Base-by-base conservation (phyloP, 768 basidiomycete species). In the Tephrocybe sp. region DNA sequence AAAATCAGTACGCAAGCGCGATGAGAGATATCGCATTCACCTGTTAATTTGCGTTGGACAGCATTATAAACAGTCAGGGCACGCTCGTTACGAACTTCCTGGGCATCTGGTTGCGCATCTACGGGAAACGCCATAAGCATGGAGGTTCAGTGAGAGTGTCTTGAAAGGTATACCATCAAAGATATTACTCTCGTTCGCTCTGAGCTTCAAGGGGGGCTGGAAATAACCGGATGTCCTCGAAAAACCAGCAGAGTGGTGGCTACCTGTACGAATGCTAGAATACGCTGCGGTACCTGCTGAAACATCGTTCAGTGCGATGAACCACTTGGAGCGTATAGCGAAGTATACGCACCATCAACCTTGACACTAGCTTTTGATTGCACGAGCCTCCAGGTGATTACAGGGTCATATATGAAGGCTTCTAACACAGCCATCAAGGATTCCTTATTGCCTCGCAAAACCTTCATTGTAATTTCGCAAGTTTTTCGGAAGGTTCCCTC, bases 391-490 rank as follows among this genome's bases (percentile, higher is more conserved):
- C 95, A 99, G 61, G 92, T 96, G 74, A 98, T 95, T 49, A 99
- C 72, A 9, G 97, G 97, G 63, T 99, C 97, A 60, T 98, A 98
- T 7, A 98, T 94, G 64, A 99, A 98, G 6, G 97, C 96, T 66
- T 99, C 97, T 24, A 99, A 75, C 16, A 99, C 96, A 5, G 97
- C 97, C 91, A 98, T 93, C 51, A 99, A 74, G n/a, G 94, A 97
- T 66, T 99, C 97, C 69, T 94, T 94, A 72, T 99, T 98, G 51
- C 89, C 92, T 25, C 97, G 87, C 49, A 98, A 71, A 5, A 99
- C 97, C 47, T 83, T 80, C 96, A 99, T 98, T n/a, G 92, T 91
- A 51, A 94, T 94, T 62, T 97, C 94, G 76, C 93, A 98, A 8
- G 92, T 94, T 54, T 87, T 87, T 60, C 90, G 81, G 80, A 94